phyloP scores from a whole-genome alignment of 352 stramenopile species.

The Phytophthora capsici region DNA sequence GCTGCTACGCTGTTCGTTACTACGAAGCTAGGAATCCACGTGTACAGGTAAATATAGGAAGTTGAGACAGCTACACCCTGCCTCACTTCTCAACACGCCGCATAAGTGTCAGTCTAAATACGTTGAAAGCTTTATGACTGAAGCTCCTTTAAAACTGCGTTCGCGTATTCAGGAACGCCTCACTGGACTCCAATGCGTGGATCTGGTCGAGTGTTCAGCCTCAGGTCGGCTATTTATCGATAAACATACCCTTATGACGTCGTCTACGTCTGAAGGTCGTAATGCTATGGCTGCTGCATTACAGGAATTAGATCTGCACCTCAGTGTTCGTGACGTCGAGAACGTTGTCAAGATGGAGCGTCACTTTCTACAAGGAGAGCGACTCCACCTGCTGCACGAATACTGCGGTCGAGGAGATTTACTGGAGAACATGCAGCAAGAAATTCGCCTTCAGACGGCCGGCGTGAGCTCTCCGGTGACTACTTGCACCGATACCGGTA shows the following conservation, averaged over 20 bases:
- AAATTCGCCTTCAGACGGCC: conserved; percentile 52
- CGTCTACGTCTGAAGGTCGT: conserved; percentile 20
- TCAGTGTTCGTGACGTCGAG: conserved; percentile 42
- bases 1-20: conserved; percentile 22
- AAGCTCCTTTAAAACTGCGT: conserved; percentile 21
- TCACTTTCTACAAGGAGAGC: conserved; percentile 56
- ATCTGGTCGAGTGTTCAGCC: conserved; percentile 52
- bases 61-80: neutral
- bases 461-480: conserved; percentile 41
- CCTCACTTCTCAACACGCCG: conserved; percentile 29
- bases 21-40: conserved; percentile 18
- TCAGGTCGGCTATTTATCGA: conserved; percentile 48
- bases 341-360: conserved; percentile 61
- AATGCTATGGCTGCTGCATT: conserved; percentile 55
- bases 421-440: conserved; percentile 55
- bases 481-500: conserved; percentile 44
- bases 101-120: conserved; percentile 1
- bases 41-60: conserved; percentile 14
- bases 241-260: conserved; percentile 63
- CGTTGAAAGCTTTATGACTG: neutral
- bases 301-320: conserved; percentile 70
- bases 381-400: conserved; percentile 71
- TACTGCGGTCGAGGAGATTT: conserved; percentile 72
- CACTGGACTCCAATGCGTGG: conserved; percentile 52
- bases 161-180: conserved; percentile 48